Conservation (phyloP, 2,329 filamentous ascomycete genomes). For the Hypoxylon sp. region DNA sequence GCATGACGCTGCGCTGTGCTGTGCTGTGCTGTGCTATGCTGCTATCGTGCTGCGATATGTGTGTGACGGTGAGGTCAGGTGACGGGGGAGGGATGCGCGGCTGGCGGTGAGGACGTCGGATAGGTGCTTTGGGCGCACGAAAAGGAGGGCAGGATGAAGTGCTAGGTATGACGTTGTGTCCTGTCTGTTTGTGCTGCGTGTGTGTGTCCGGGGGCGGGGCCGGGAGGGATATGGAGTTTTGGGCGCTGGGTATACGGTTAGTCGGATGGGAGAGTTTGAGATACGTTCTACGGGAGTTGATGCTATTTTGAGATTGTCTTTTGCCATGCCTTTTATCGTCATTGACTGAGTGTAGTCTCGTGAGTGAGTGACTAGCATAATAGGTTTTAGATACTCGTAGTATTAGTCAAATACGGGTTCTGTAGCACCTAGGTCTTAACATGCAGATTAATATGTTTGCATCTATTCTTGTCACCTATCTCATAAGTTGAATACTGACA, state of each 20-base stretch:
- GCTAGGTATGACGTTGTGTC: not conserved
- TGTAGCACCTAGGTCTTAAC: too few relatives aligned
- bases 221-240: not conserved
- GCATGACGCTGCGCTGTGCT: not conserved
- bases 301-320: not conserved
- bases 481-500: too few relatives aligned
- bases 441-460: too few relatives aligned
- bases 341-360: not conserved
- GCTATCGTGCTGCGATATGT: not conserved
- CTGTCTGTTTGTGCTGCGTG: not conserved
- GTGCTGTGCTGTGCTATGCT: not conserved
- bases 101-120: not conserved
- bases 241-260: too few relatives aligned
- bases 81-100: slow-evolving; percentile 29
- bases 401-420: too few relatives aligned
- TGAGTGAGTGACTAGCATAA: too few relatives aligned
- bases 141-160: not conserved
- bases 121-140: not conserved
- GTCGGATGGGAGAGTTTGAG: not conserved
- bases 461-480: too few relatives aligned
- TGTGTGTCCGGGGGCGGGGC: not conserved
- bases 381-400: too few relatives aligned
- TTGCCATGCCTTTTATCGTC: not conserved
- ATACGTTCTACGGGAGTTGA: not conserved
- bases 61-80: slow-evolving; percentile 23